These are phyloP conservation scores for Polyporus arcularius DNA, from an alignment of 768 basidiomycete genomes.

Conservation along the genomic window DNA sequence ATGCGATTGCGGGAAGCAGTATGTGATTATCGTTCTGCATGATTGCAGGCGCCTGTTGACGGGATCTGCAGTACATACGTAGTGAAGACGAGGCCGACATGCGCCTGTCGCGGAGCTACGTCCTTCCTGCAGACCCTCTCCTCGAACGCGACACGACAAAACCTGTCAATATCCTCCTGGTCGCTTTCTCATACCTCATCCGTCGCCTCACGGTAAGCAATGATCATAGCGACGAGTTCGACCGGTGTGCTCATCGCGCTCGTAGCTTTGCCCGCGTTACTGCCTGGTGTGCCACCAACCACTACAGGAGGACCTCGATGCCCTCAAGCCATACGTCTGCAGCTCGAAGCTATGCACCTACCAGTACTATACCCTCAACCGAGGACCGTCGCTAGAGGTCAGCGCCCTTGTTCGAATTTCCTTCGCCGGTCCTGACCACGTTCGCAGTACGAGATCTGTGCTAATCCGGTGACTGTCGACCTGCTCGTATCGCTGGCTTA, in stretches of 20 bases:
- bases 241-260: neutral
- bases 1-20: slow-evolving; percentile 37
- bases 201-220: slow-evolving; percentile 59
- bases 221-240: neutral
- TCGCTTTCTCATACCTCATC: slow-evolving; percentile 65
- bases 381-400: slow-evolving; percentile 70
- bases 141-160: slow-evolving; percentile 31
- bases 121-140: slow-evolving; percentile 60
- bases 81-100: slow-evolving; percentile 48
- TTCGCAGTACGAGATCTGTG: slow-evolving; percentile 65
- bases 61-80: slow-evolving; percentile 22
- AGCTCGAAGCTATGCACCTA: slow-evolving; percentile 64
- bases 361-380: slow-evolving; percentile 66
- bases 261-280: slow-evolving; percentile 65
- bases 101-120: slow-evolving; percentile 39
- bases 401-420: slow-evolving; percentile 14
- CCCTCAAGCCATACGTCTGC: slow-evolving; percentile 76
- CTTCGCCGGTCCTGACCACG: neutral
- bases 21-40: neutral
- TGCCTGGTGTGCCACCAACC: slow-evolving; percentile 77
- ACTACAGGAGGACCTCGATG: slow-evolving; percentile 51
- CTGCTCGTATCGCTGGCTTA: slow-evolving; percentile 67
- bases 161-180: slow-evolving; percentile 59
- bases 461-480: slow-evolving; percentile 65
- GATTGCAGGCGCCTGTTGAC: neutral